Evolutionary conservation across 306 rosid genomes (phyloP).

Genomic region (Adenanthera pavonina): DNA sequence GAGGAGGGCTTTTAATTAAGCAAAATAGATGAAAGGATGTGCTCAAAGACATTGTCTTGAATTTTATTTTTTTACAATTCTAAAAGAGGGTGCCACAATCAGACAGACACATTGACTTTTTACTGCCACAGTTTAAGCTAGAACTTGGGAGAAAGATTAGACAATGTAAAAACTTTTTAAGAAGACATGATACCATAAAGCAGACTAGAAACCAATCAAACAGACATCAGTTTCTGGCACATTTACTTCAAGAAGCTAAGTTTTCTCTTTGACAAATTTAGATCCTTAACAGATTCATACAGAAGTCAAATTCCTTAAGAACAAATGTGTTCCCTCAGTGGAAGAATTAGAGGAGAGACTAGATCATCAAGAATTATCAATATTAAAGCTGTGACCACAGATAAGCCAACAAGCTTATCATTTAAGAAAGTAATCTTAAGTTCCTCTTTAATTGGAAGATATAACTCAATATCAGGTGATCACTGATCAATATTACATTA

Average conservation of each 20-base stretch:
- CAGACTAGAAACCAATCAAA: conserved; percentile 19
- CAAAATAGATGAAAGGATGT: no score
- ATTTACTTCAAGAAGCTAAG: conserved; percentile 23
- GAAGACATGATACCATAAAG: conserved; percentile 9
- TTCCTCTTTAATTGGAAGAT: conserved; percentile 19
- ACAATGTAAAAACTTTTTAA: neutral
- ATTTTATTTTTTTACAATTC: neutral
- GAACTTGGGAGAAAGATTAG: conserved; percentile 4
- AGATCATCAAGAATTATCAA: conserved; percentile 19
- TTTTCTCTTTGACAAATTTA: conserved; percentile 21
- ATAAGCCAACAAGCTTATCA: conserved; percentile 32
- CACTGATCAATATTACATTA: neutral
- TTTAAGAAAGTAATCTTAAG: conserved; percentile 22
- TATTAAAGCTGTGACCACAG: conserved; percentile 19
- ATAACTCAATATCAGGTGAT: conserved; percentile 3
- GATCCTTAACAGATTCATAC: conserved; percentile 24
- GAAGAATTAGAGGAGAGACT: conserved; percentile 17
- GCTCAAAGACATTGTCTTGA: no score
- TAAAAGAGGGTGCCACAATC: conserved; percentile 24
- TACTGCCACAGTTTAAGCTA: conserved; percentile 25
- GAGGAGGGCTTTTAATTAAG: neutral
- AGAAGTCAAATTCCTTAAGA: conserved; percentile 23
- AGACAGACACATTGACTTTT: neutral
- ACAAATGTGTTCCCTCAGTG: conserved; percentile 24
- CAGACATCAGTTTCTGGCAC: neutral